Conservation (phyloP, 2,329 filamentous ascomycete species). For the Exophiala sideris region DNA sequence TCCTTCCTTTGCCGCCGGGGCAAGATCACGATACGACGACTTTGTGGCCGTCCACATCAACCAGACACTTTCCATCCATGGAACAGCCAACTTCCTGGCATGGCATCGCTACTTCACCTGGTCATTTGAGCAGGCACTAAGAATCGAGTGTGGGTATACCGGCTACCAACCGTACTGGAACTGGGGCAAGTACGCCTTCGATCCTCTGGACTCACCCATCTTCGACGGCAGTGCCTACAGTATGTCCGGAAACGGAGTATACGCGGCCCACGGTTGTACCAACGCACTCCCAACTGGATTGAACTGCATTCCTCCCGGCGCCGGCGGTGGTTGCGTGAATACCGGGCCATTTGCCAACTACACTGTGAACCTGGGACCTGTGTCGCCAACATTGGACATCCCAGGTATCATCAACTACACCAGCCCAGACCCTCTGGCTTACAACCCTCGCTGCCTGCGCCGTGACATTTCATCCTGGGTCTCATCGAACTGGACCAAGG, state of each 20-base stretch:
- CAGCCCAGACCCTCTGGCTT: constrained; percentile 21
- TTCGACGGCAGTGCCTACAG: constrained; percentile 39
- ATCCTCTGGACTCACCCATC: constrained; percentile 32
- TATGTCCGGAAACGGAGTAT: constrained; percentile 32
- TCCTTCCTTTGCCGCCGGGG: constrained; percentile 39
- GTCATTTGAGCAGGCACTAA: constrained; percentile 42
- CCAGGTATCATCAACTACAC: constrained; percentile 19
- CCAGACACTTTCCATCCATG: constrained; percentile 35
- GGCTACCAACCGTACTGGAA: constrained; percentile 44
- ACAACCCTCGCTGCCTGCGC: constrained; percentile 23
- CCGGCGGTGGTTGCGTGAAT: constrained; percentile 27
- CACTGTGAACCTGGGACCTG: constrained; percentile 34
- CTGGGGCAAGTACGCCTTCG: constrained; percentile 33
- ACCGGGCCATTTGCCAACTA: constrained; percentile 34
- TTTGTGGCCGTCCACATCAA: constrained; percentile 39
- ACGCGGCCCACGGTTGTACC: constrained; percentile 11
- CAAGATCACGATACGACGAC: constrained; percentile 48
- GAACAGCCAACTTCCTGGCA: constrained; percentile 36
- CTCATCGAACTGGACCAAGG: constrained; percentile 23
- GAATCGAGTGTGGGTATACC: constrained; percentile 44
- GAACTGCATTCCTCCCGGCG: constrained; percentile 24
- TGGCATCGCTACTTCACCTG: constrained; percentile 46
- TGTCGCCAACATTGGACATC: constrained; percentile 18
- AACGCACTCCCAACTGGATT: constrained; percentile 9
- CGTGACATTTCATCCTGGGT: constrained; percentile 26